Percentiles rank a stretch among this genome's conserved stretches.
These are phyloP conservation scores for Hymenochaete sp. DNA, from an alignment of 1,284 basidiomycete genomes.

Conservation along the genomic window DNA sequence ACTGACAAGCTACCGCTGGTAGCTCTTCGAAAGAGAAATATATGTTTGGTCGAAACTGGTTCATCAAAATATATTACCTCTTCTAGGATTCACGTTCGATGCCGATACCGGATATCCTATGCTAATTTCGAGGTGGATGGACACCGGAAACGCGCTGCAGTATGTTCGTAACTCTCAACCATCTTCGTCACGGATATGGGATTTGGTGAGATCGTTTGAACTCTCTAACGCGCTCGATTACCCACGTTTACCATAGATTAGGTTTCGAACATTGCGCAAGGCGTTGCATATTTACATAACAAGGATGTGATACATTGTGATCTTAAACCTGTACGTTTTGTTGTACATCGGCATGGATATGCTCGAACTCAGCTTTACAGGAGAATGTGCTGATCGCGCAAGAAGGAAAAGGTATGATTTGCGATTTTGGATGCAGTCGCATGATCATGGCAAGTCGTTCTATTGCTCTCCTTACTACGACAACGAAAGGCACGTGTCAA, in stretches of 20 bases:
- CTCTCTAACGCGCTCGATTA: not conserved
- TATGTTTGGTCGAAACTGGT: slow-evolving; percentile 13
- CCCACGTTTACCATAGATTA: not conserved
- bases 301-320: slow-evolving; percentile 1
- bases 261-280: slow-evolving; percentile 1
- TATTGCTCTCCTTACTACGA: too few species aligned
- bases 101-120: slow-evolving; percentile 1
- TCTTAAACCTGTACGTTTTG: slow-evolving; percentile 1
- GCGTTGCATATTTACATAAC: slow-evolving; percentile 1
- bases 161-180: not conserved
- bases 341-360: not conserved
- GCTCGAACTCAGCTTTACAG: not conserved
- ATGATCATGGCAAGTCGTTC: too few species aligned
- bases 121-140: slow-evolving; percentile 14
- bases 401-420: slow-evolving; percentile 5
- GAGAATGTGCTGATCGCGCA: slow-evolving; percentile 10
- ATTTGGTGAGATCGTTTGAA: not conserved
- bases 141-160: slow-evolving; percentile 1
- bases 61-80: slow-evolving; percentile 10
- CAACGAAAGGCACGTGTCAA: too few species aligned
- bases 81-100: slow-evolving; percentile 10
- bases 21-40: slow-evolving; percentile 9
- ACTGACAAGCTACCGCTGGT: not conserved
- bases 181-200: not conserved
- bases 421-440: slow-evolving; percentile 10